Evolutionary conservation across 257 asterid species (phyloP), one percentile per base, ranked within the genome.

Genomic region (Solanum paucissectum): DNA sequence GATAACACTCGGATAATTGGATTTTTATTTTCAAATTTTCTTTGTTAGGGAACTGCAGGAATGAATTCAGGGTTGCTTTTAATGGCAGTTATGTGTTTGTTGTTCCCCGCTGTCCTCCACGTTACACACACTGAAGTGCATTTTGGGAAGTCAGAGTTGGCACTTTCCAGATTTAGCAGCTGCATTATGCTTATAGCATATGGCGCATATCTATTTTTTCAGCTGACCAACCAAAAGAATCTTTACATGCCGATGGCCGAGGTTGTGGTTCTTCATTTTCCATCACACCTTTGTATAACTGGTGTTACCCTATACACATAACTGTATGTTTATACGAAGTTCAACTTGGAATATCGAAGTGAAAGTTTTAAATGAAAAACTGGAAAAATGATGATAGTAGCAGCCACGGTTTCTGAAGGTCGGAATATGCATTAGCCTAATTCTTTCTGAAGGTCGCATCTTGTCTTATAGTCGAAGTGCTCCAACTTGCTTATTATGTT

Each of bases 41-140:
- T 73, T 76, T 90, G 89, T 44, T 86, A 94, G 98, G 91, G 93
- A 88, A 90, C 93, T 86, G 97, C 95, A 44, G 92, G 87, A 75
- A 92, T 95, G 95, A 94, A 92, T 87, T 95, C 96, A 1, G 97
- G 96, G 83, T 92, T 95, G 93, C 95, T 95, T 82, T 90, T 94
- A 90, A 94, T 95, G 96, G 98, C 97, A 58, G 98, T 95, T n/a
- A 95, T 95, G 98, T 93, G 98, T 44, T 90, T 95, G 64, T 87
- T 94, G 88, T 92, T 95, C 77, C 98, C 97, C 0, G 95, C 98
- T 2, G 96, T 95, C 86, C 94, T 95, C 84, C 96, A 94, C n/a
- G 90, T 91, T 86, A 95, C 97, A 0, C 96, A 90, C 87, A 95
- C 98, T 23, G 98, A 95, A 87, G 86, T 94, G 91, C 97, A 94